Percentiles rank a stretch among this genome's conserved stretches.
Evolutionary conservation across 1,284 basidiomycete species (phyloP).

Genomic region (Ustilago esculenta): DNA sequence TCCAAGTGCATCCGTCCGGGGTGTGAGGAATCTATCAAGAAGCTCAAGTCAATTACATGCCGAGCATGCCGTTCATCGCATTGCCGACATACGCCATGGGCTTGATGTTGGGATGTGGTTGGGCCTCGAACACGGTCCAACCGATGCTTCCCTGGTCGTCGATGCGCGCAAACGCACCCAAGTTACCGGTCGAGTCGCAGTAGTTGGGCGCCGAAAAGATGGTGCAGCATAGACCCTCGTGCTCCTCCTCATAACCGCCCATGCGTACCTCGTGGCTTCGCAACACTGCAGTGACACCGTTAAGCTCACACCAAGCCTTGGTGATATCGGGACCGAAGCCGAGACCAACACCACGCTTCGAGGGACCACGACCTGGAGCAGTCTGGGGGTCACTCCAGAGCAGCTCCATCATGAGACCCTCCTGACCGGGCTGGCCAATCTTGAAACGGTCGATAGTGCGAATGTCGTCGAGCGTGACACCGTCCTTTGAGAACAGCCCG

Average conservation of each 20-base stretch:
- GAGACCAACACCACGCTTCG: slow-evolving; percentile 95
- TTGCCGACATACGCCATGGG: slow-evolving; percentile 82
- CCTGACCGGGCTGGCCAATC: slow-evolving; percentile 89
- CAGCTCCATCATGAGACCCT: slow-evolving; percentile 86
- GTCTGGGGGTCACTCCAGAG: slow-evolving; percentile 87
- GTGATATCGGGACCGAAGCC: slow-evolving; percentile 81
- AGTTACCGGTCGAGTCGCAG: slow-evolving; percentile 68
- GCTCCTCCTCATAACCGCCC: slow-evolving; percentile 84
- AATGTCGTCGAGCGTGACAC: slow-evolving; percentile 90
- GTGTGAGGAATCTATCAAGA: too few species aligned
- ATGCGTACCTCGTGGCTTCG: slow-evolving; percentile 97
- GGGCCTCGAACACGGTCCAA: slow-evolving; percentile 83
- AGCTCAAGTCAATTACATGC: slow-evolving; percentile 19
- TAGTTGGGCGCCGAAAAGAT: slow-evolving; percentile 71
- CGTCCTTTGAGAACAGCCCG: slow-evolving; percentile 93
- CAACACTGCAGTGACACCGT: slow-evolving; percentile 86
- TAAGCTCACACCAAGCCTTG: slow-evolving; percentile 82
- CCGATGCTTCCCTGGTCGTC: slow-evolving; percentile 79
- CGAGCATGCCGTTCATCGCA: slow-evolving; percentile 57
- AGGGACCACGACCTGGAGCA: slow-evolving; percentile 87
- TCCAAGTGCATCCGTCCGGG: background rate
- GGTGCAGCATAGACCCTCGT: slow-evolving; percentile 87
- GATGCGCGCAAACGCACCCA: slow-evolving; percentile 72
- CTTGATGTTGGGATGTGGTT: slow-evolving; percentile 85
- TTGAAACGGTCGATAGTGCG: slow-evolving; percentile 81